Conservation (phyloP, 2,329 filamentous ascomycete species). For the Orbilia blumenaviensis region DNA sequence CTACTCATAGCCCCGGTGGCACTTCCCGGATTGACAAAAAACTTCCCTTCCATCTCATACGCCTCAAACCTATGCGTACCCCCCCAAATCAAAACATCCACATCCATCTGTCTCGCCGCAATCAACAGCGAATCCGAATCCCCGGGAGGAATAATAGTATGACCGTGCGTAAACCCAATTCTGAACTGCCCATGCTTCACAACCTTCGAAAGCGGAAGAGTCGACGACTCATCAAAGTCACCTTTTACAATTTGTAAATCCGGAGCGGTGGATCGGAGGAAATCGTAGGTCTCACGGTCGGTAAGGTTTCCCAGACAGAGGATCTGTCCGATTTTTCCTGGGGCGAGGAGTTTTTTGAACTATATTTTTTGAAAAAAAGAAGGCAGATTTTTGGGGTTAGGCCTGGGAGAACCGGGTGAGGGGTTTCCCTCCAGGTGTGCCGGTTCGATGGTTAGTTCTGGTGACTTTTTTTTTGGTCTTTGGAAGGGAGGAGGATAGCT, state of each 20-base stretch:
- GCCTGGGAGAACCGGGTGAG: slow-evolving; percentile 41
- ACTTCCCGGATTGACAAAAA: slow-evolving; percentile 75
- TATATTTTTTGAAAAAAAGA: slow-evolving; percentile 51
- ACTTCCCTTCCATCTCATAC: slow-evolving; percentile 76
- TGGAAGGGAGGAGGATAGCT: too few relatives aligned
- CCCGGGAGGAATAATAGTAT: slow-evolving; percentile 75
- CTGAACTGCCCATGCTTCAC: slow-evolving; percentile 74
- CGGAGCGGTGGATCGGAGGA: slow-evolving; percentile 67
- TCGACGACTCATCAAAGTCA: slow-evolving; percentile 74
- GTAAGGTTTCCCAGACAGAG: slow-evolving; percentile 70
- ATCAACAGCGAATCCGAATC: slow-evolving; percentile 74
- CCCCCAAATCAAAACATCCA: slow-evolving; percentile 75
- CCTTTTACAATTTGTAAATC: slow-evolving; percentile 76
- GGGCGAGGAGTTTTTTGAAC: slow-evolving; percentile 69
- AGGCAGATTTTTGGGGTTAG: neutral
- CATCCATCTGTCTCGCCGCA: slow-evolving; percentile 75
- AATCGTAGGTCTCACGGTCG: slow-evolving; percentile 68
- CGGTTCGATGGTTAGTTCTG: slow-evolving; percentile 27
- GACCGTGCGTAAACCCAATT: slow-evolving; percentile 76
- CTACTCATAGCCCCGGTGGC: slow-evolving; percentile 73
- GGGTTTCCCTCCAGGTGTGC: slow-evolving; percentile 39
- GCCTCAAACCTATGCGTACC: slow-evolving; percentile 76
- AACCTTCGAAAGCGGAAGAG: slow-evolving; percentile 73
- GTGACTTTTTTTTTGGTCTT: neutral
- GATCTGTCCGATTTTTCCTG: slow-evolving; percentile 69